A percentile compares a stretch with the other conserved stretches of the same genome.
Evolutionary conservation across 2,329 filamentous ascomycete species (phyloP).

Genomic region (Ambrosiella beaveri): DNA sequence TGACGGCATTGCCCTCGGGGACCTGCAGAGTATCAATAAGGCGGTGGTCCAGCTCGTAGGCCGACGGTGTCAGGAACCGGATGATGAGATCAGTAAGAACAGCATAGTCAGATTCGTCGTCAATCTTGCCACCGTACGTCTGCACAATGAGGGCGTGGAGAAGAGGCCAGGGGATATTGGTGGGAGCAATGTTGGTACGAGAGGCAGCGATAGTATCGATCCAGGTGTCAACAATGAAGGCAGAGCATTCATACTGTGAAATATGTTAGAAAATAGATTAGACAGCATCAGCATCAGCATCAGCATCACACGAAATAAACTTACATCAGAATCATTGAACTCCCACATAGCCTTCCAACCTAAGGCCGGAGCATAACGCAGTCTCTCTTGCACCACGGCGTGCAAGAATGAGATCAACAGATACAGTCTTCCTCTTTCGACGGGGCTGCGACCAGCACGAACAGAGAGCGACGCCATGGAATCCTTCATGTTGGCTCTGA

Average conservation of each 20-base stretch:
- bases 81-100: constrained; percentile 57
- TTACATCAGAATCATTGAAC: constrained; percentile 97
- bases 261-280: constrained; percentile 21
- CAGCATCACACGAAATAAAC: constrained; percentile 22
- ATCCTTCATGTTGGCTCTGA: constrained; percentile 97
- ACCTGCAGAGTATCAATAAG: constrained; percentile 64
- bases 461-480: constrained; percentile 70
- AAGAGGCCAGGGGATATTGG: constrained; percentile 94
- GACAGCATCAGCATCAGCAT: constrained; percentile 14
- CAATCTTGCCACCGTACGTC: constrained; percentile 96
- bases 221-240: constrained; percentile 92
- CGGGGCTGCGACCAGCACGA: constrained; percentile 61
- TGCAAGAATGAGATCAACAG: constrained; percentile 86
- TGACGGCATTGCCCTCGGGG: constrained; percentile 63
- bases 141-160: constrained; percentile 78
- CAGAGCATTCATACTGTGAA: constrained; percentile 73
- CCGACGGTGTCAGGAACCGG: constrained; percentile 64
- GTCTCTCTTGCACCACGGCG: constrained; percentile 83
- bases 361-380: constrained; percentile 82
- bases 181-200: constrained; percentile 80
- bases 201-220: constrained; percentile 66
- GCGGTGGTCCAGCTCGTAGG: constrained; percentile 85
- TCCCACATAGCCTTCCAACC: constrained; percentile 99
- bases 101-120: constrained; percentile 70
- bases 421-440: constrained; percentile 81